Percentiles rank a stretch among this genome's conserved stretches.
Conservation (phyloP, 2,329 filamentous ascomycete species). For the Aspergillus clavatus region DNA sequence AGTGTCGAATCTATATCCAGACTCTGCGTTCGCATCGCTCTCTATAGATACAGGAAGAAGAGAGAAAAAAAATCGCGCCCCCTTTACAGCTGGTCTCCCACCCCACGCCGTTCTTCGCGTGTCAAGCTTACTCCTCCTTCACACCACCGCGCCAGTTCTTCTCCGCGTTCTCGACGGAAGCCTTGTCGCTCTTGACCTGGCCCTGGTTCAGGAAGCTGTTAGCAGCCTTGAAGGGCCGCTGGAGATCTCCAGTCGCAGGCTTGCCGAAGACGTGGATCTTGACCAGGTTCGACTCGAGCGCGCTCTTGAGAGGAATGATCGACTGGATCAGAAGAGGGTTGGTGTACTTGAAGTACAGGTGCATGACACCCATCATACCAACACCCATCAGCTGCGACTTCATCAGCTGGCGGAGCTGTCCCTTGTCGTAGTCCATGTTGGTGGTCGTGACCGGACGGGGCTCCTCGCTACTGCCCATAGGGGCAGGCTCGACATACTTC, state of each 20-base stretch:
- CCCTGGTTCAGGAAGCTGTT: conserved; percentile 72
- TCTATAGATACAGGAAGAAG: conserved; percentile 15
- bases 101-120: too few relatives aligned
- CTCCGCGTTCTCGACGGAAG: conserved; percentile 55
- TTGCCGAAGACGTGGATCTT: conserved; percentile 92
- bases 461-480: conserved; percentile 90
- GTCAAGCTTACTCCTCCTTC: conserved; percentile 43
- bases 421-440: conserved; percentile 86
- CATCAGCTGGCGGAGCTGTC: conserved; percentile 78
- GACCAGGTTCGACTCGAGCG: conserved; percentile 89
- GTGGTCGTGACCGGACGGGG: conserved; percentile 96
- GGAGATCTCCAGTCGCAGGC: conserved; percentile 82
- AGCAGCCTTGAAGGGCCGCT: conserved; percentile 87
- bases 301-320: conserved; percentile 95
- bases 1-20: conserved; percentile 1
- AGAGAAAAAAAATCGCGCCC: too few relatives aligned
- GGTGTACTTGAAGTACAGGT: conserved; percentile 99
- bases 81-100: background rate
- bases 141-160: conserved; percentile 48
- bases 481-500: conserved; percentile 95
- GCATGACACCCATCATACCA: conserved; percentile 98
- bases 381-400: conserved; percentile 93
- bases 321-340: conserved; percentile 98
- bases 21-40: conserved; percentile 8
- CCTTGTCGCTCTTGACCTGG: conserved; percentile 85